These are phyloP conservation scores for Hymenoscyphus albidus DNA, from an alignment of 2,329 filamentous ascomycete genomes.

Conservation along the genomic window DNA sequence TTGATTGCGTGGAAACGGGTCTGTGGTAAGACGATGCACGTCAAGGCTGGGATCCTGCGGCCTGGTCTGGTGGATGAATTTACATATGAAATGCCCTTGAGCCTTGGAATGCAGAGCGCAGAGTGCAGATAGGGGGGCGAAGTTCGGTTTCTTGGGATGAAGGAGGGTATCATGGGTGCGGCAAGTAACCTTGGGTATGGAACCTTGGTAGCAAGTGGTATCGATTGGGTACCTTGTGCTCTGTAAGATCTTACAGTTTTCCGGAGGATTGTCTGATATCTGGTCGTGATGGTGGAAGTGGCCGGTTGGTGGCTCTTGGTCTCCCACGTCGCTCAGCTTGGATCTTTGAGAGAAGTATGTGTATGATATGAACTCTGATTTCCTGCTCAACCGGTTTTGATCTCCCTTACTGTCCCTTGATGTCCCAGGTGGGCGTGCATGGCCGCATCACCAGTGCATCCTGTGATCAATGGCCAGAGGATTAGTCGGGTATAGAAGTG, in stretches of 20 bases:
- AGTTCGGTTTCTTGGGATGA: not conserved
- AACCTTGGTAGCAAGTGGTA: not conserved
- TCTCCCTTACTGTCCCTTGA: not conserved
- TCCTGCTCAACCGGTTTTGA: not conserved
- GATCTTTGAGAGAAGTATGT: not conserved
- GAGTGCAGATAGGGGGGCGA: not conserved
- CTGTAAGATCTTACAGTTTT: not conserved
- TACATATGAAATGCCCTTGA: not conserved
- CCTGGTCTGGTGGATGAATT: conserved; percentile 1
- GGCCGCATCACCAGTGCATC: conserved; percentile 7
- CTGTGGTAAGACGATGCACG: conserved; percentile 2
- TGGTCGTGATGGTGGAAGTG: not conserved
- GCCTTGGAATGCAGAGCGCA: not conserved
- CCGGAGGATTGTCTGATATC: not conserved
- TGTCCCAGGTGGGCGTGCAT: not conserved
- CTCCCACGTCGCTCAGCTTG: not conserved
- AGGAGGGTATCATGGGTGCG: not conserved
- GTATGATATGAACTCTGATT: not conserved
- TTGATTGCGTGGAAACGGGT: conserved; percentile 1
- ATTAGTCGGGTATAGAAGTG: not conserved
- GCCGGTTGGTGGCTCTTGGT: not conserved
- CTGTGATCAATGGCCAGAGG: conserved; percentile 2
- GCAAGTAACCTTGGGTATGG: not conserved
- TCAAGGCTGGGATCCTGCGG: not conserved
- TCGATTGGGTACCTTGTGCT: not conserved